These are phyloP conservation scores for Chamaenerion angustifolium DNA, from an alignment of 345 rosid genomes.

Conservation along the genomic window DNA sequence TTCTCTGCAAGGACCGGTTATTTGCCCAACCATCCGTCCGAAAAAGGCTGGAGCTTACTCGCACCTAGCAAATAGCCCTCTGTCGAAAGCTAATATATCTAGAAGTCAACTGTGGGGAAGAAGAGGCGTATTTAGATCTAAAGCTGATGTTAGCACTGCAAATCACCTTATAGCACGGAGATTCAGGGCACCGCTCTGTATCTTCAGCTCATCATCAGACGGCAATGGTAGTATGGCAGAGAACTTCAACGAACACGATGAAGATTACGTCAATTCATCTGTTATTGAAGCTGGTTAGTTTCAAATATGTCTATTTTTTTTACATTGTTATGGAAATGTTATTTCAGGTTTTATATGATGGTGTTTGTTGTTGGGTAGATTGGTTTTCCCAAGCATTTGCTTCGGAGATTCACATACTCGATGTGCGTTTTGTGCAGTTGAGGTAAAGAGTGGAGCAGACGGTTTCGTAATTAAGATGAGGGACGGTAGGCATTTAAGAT, in stretches of 20 bases:
- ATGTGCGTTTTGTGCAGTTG: constrained; percentile 36
- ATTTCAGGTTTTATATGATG: neutral
- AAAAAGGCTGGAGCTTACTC: constrained; percentile 39
- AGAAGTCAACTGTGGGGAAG: constrained; percentile 35
- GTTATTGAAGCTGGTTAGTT: constrained; percentile 81
- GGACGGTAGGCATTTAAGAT: constrained; percentile 76
- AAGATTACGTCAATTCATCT: constrained; percentile 69
- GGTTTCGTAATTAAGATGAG: constrained; percentile 90
- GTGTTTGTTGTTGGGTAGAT: neutral
- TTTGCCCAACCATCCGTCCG: constrained; percentile 50
- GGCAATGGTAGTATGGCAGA: constrained; percentile 73
- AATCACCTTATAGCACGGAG: constrained; percentile 17
- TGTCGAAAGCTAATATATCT: constrained; percentile 18
- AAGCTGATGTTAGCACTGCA: constrained; percentile 13
- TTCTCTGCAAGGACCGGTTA: constrained; percentile 61
- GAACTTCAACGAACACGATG: constrained; percentile 76
- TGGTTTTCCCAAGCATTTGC: no score
- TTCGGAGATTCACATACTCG: no score
- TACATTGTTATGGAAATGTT: no score
- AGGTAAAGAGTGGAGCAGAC: constrained; percentile 83
- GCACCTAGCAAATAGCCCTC: constrained; percentile 6
- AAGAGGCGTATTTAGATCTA: constrained; percentile 18
- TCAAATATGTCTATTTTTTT: neutral
- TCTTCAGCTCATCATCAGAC: constrained; percentile 71
- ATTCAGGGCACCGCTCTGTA: constrained; percentile 32